Conservation (phyloP, 2,329 filamentous ascomycete species). For the Westerdykella aurantiaca region DNA sequence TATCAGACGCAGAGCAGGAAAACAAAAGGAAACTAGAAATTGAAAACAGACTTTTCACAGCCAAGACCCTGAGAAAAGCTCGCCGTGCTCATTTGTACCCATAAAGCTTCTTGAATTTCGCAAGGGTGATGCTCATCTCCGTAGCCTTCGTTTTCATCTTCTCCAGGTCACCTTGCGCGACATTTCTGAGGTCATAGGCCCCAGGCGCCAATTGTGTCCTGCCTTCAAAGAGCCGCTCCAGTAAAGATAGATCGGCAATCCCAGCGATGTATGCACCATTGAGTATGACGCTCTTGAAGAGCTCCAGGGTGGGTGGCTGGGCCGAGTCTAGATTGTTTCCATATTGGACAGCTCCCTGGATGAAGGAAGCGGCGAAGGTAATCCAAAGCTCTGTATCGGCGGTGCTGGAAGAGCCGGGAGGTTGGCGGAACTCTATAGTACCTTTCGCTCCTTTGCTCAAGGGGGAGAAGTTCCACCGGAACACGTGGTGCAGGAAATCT, state of each 20-base stretch:
- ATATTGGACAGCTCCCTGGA: conserved; percentile 1
- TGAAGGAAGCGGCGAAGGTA: conserved; percentile 1
- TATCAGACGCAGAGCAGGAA: too few species aligned
- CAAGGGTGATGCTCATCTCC: not conserved
- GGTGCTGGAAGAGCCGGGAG: not conserved
- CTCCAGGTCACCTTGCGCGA: not conserved
- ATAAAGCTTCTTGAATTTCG: not conserved
- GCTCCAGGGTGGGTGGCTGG: not conserved
- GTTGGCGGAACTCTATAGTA: conserved; percentile 4
- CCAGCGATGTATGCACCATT: not conserved
- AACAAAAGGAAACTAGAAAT: too few species aligned
- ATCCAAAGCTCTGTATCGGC: conserved; percentile 1
- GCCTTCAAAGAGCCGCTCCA: not conserved
- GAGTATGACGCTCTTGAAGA: not conserved
- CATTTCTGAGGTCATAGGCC: not conserved
- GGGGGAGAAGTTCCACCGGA: conserved; percentile 1
- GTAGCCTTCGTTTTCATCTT: not conserved
- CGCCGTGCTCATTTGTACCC: not conserved
- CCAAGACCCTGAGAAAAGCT: too few species aligned
- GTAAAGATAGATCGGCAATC: not conserved
- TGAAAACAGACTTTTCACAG: too few species aligned
- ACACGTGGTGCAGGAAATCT: not conserved
- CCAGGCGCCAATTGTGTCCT: not conserved
- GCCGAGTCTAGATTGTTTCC: not conserved
- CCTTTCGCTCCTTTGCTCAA: not conserved